A percentile compares a stretch with the other conserved stretches of the same genome.
Evolutionary conservation across 352 stramenopile genomes (phyloP).

Genomic region (Globisporangium parvum): DNA sequence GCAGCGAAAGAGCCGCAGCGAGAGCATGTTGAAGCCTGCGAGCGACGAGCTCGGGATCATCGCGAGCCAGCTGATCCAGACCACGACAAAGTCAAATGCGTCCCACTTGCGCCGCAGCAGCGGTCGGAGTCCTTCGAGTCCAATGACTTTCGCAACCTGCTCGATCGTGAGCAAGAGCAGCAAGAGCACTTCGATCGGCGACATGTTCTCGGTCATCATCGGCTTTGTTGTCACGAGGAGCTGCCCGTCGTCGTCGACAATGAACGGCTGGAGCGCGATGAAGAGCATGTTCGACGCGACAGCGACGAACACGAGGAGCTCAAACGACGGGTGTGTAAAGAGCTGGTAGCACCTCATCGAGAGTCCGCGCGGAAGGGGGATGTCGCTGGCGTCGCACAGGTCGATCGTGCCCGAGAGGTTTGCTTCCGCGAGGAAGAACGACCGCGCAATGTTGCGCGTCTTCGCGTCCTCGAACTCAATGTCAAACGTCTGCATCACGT

Average conservation of each 20-base stretch:
- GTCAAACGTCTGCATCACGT: constrained; percentile 50
- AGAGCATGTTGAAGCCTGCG: constrained; percentile 63
- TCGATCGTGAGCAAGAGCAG: constrained; percentile 64
- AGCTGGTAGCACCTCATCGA: constrained; percentile 64
- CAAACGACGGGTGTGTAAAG: constrained; percentile 63
- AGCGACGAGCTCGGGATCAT: constrained; percentile 36
- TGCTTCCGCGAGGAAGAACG: constrained; percentile 55
- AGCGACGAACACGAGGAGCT: constrained; percentile 58
- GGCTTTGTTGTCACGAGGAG: constrained; percentile 26
- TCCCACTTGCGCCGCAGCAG: constrained; percentile 66
- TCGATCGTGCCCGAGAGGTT: constrained; percentile 41
- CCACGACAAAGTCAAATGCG: constrained; percentile 53
- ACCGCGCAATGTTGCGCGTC: constrained; percentile 41
- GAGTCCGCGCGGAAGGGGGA: constrained; percentile 37
- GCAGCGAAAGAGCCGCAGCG: constrained; percentile 66
- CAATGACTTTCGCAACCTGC: constrained; percentile 56
- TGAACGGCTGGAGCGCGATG: constrained; percentile 59
- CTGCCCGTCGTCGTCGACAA: constrained; percentile 33
- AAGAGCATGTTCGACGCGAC: constrained; percentile 63
- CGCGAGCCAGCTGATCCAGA: constrained; percentile 59
- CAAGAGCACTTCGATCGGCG: constrained; percentile 48
- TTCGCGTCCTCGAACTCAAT: constrained; percentile 60
- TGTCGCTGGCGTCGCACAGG: constrained; percentile 34
- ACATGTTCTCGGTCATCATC: constrained; percentile 45
- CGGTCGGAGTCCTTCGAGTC: constrained; percentile 52